These are phyloP conservation scores for Lactarius hengduanensis DNA, from an alignment of 768 basidiomycete genomes.

Conservation along the genomic window DNA sequence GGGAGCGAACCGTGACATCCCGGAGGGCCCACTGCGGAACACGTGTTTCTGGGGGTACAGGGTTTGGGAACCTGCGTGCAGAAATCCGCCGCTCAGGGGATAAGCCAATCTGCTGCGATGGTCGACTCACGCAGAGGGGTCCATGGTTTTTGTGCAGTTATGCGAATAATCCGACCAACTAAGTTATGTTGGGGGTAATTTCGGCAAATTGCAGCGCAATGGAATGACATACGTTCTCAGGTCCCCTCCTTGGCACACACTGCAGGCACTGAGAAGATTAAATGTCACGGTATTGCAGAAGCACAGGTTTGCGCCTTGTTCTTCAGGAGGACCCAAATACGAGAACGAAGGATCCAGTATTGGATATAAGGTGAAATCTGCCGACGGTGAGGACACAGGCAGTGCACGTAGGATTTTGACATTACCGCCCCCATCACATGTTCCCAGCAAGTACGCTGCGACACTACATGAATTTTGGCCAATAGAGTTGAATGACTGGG, in stretches of 20 bases:
- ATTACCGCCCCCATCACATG: background rate
- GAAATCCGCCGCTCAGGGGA: background rate
- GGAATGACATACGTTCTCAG: background rate
- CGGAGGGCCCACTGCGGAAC: slow-evolving; percentile 19
- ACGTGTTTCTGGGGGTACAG: slow-evolving; percentile 11
- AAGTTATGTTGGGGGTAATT: too few species aligned
- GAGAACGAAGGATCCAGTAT: background rate
- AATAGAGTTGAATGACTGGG: background rate
- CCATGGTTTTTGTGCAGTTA: background rate
- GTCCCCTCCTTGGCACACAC: background rate
- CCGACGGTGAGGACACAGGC: background rate
- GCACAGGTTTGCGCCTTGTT: background rate
- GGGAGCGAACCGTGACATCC: slow-evolving; percentile 10
- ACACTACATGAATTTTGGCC: background rate
- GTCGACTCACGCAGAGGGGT: background rate
- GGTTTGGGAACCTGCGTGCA: slow-evolving; percentile 8
- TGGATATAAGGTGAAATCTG: background rate
- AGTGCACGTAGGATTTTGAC: background rate
- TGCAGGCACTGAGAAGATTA: background rate
- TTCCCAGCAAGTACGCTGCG: background rate
- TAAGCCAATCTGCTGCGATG: background rate
- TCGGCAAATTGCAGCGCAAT: too few species aligned
- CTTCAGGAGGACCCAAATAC: background rate
- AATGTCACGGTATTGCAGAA: background rate
- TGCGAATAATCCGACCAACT: background rate